Base-by-base conservation (phyloP, 495 filamentous ascomycete genomes). In the Cryomyces minteri region DNA sequence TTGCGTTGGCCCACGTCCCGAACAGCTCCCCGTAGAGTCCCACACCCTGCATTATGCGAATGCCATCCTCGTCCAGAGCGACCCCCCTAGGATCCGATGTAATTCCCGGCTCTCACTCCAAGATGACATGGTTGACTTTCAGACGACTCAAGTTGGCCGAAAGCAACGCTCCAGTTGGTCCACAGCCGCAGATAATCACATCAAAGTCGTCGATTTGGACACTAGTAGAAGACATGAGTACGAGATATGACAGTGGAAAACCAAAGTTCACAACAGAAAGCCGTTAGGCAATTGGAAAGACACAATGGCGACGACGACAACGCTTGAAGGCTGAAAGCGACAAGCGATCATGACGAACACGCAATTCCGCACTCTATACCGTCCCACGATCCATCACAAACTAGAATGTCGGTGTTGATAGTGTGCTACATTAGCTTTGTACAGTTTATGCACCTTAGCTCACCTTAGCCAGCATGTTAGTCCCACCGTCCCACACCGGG, bases 31-130 rank as follows among this genome's bases (percentile, higher is more conserved):
- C 53, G 18, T 67, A 66, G 10, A 72, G 48, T 2, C 67, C 68
- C 12, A 72, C 43, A 4, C 62, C 60, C 48, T 67, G 65, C 1
- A 69, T 43, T 3, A 66, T 54, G 12, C 69, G 58, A 41, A 72
- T 62, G 0, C 65, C 67, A 52, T 74, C 69, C 32, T 67, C 62
- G 29, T 68, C 67, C 9, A 74, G 53, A 11, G 61, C 66, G 38
- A 74, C 67, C 1, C 68, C 71, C 14, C 68, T 56, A 0, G 71
- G 69, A 49, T 74, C 71, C 0, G 63, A 62, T 0, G 59, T 66
- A 30, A 72, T 70, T 0, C 56, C 62, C 7, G 46, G 32, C 9
- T 67, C 65, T 36, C 62, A 66, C 43, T 73, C 67, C 0, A 73
- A 48, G 0, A 71, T 46, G 11, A 67, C 50, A 37, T 62, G 55